Conservation (phyloP, 306 rosid species). For the Cucurbita argyrosperma region DNA sequence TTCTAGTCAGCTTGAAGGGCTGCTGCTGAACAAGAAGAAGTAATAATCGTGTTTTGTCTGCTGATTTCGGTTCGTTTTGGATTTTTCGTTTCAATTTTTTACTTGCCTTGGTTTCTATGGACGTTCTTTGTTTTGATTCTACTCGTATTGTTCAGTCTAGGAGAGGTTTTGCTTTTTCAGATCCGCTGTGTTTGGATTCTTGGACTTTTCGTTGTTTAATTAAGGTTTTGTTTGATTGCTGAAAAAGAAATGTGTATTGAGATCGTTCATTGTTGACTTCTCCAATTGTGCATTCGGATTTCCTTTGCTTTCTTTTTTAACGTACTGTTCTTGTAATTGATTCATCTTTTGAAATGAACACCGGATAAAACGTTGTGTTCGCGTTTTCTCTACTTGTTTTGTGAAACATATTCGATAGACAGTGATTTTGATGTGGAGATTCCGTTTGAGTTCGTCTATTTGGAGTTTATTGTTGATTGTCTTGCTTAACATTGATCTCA, state of each 20-base stretch:
- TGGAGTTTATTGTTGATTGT: slow-evolving; percentile 2
- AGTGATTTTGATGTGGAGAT: background rate
- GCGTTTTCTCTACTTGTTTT: background rate
- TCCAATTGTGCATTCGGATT: background rate
- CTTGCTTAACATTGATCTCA: slow-evolving; percentile 11
- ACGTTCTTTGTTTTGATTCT: background rate
- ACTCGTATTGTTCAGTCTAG: slow-evolving; percentile 5
- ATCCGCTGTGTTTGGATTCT: slow-evolving; percentile 22
- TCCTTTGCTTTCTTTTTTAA: background rate
- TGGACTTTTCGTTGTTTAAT: background rate
- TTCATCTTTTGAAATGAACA: background rate
- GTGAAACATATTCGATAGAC: background rate
- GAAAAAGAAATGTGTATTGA: slow-evolving; percentile 6
- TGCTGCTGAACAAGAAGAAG: slow-evolving; percentile 23
- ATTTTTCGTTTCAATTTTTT: slow-evolving; percentile 10
- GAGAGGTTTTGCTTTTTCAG: slow-evolving; percentile 14
- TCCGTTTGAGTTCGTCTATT: slow-evolving; percentile 1
- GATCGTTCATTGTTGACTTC: slow-evolving; percentile 1
- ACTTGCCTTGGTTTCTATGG: slow-evolving; percentile 21
- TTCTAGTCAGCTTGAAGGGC: slow-evolving; percentile 25
- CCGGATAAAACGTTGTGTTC: background rate
- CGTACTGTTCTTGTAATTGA: background rate
- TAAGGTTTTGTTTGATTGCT: slow-evolving; percentile 5
- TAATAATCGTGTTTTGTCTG: slow-evolving; percentile 15
- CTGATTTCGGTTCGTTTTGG: slow-evolving; percentile 30